A percentile compares a stretch with the other conserved stretches of the same genome.
These are phyloP conservation scores for Macrotyloma uniflorum DNA, from an alignment of 306 rosid genomes.

Conservation along the genomic window DNA sequence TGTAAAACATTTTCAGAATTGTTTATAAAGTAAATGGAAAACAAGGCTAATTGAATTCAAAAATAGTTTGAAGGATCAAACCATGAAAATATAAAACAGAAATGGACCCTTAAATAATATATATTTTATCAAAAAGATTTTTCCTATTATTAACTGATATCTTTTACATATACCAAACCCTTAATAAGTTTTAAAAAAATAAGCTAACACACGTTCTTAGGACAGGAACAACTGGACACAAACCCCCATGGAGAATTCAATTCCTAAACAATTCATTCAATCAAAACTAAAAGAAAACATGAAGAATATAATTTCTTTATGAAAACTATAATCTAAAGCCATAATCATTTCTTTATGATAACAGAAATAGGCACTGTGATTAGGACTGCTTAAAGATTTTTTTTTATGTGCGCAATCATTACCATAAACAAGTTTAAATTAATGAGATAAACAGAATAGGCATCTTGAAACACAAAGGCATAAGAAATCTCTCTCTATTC, in stretches of 20 bases:
- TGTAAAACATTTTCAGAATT: neutral
- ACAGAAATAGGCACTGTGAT: neutral
- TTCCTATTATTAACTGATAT: neutral
- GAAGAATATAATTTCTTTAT: neutral
- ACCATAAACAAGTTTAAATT: neutral
- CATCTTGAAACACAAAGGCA: slow-evolving; percentile 19
- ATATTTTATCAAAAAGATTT: neutral
- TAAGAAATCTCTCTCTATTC: neutral
- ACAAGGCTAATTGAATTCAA: slow-evolving; percentile 5
- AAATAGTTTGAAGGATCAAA: slow-evolving; percentile 5
- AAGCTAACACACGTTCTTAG: too few species aligned
- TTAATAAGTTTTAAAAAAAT: too few species aligned
- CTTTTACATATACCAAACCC: slow-evolving; percentile 10
- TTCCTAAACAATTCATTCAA: neutral
- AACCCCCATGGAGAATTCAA: too few species aligned
- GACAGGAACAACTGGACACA: too few species aligned
- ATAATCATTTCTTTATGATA: too few species aligned
- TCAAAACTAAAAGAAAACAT: neutral
- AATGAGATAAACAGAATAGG: neutral
- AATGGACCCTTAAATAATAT: slow-evolving; percentile 12
- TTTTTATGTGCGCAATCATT: neutral
- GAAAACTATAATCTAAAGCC: slow-evolving; percentile 18
- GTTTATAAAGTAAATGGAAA: neutral
- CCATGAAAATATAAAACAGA: neutral
- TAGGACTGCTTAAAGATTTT: neutral